Conservation (phyloP, 2,329 filamentous ascomycete genomes). For the Diaporthe ilicicola region DNA sequence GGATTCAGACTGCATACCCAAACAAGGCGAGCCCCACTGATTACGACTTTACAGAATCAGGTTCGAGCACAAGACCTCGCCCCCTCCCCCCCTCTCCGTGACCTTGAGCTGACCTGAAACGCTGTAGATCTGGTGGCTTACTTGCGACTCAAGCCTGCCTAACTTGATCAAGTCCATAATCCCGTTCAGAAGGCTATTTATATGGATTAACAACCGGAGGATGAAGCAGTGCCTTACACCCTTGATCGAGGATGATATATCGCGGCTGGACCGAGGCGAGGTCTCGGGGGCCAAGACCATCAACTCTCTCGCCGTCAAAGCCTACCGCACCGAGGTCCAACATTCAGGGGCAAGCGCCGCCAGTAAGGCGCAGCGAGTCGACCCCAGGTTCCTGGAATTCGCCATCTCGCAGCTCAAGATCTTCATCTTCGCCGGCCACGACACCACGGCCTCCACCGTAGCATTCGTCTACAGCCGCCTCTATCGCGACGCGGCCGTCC, state of each 20-base stretch:
- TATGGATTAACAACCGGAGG: slow-evolving; percentile 41
- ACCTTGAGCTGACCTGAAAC: not conserved
- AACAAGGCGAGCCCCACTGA: slow-evolving; percentile 19
- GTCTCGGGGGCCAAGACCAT: slow-evolving; percentile 39
- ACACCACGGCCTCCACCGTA: slow-evolving; percentile 33
- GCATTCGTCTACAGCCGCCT: slow-evolving; percentile 32
- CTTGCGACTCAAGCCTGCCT: slow-evolving; percentile 18
- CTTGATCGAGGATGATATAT: slow-evolving; percentile 38
- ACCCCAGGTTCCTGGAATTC: slow-evolving; percentile 24
- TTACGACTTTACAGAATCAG: slow-evolving; percentile 30
- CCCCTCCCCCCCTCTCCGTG: not conserved
- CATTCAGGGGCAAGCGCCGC: not conserved
- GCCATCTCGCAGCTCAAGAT: slow-evolving; percentile 38
- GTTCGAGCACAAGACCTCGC: not conserved
- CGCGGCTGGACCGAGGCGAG: slow-evolving; percentile 35
- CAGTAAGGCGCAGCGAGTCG: not conserved
- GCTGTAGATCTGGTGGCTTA: slow-evolving; percentile 33
- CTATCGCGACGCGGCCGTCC: slow-evolving; percentile 37
- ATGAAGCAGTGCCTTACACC: slow-evolving; percentile 40
- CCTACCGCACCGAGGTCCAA: slow-evolving; percentile 36
- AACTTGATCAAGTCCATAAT: slow-evolving; percentile 26
- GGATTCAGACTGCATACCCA: slow-evolving; percentile 33
- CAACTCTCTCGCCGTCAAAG: slow-evolving; percentile 40
- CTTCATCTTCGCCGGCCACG: slow-evolving; percentile 40
- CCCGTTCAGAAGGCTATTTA: slow-evolving; percentile 35